Percentiles rank a stretch among this genome's conserved stretches.
Evolutionary conservation across 148 eudicot genomes (phyloP).

Genomic region (Arbutus unedo): DNA sequence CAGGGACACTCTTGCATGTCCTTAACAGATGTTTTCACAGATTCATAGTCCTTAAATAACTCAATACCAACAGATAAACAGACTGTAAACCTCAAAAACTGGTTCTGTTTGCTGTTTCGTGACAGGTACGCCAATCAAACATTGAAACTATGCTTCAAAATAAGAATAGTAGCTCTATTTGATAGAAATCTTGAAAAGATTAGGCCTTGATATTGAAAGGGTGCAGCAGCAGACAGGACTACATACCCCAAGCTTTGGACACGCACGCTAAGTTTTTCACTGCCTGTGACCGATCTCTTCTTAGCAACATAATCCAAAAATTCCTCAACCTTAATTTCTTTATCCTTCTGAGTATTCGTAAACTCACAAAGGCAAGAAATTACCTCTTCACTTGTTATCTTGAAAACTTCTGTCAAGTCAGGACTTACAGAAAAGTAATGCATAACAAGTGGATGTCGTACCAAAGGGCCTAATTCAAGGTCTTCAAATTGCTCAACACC

Average conservation of each 20-base stretch:
- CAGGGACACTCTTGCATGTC: neutral
- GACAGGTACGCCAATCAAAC: neutral
- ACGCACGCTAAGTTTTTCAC: conserved; percentile 63
- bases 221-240: conserved; percentile 12
- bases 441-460: conserved; percentile 63
- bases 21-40: neutral
- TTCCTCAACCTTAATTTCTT: conserved; percentile 38
- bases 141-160: neutral
- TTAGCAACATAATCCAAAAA: conserved; percentile 66
- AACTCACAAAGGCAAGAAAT: conserved; percentile 48
- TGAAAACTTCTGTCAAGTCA: conserved; percentile 46
- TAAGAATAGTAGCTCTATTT: neutral
- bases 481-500: conserved; percentile 66
- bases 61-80: neutral
- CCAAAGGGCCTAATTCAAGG: conserved; percentile 80
- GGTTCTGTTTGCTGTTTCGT: neutral
- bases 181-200: neutral
- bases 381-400: conserved; percentile 62
- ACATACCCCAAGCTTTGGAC: conserved; percentile 86
- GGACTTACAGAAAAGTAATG: conserved; percentile 72
- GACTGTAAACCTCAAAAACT: neutral
- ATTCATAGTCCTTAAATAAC: neutral
- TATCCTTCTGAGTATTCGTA: conserved; percentile 26
- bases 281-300: conserved; percentile 40
- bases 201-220: conserved; percentile 5